phyloP scores from a whole-genome alignment of 2,329 filamentous ascomycete species.

The Xylaria sp. region DNA sequence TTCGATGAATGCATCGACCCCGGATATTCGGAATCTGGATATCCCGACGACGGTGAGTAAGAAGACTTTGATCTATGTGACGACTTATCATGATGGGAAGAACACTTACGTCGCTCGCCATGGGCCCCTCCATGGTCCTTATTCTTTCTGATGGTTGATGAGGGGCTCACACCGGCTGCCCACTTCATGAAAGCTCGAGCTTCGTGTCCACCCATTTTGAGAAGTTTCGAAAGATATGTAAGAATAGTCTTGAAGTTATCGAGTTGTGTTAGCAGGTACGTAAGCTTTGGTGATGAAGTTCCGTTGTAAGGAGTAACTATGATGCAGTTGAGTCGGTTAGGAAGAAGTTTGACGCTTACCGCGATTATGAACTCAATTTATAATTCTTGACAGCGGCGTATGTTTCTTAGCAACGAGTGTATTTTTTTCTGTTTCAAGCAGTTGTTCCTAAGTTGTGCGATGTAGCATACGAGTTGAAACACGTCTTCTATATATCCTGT shows the following conservation, averaged over 20 bases:
- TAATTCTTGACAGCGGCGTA: not conserved
- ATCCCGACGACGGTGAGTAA: not conserved
- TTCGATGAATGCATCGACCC: not conserved
- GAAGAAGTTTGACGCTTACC: not conserved
- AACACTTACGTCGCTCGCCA: not conserved
- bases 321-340: not conserved
- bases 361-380: not conserved
- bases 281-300: not conserved
- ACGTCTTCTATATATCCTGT: too few species aligned
- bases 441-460: not conserved
- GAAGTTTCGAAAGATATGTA: not conserved
- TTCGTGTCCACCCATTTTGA: constrained; percentile 18
- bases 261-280: not conserved
- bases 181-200: constrained; percentile 28
- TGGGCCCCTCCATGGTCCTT: not conserved
- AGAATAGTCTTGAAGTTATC: not conserved
- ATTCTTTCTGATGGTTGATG: constrained; percentile 13
- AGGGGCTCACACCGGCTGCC: constrained; percentile 10
- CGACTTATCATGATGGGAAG: not conserved
- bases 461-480: not conserved
- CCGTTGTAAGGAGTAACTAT: not conserved
- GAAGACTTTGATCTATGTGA: not conserved
- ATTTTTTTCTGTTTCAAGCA: not conserved
- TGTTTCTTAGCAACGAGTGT: too few species aligned
- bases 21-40: too few species aligned